Evolutionary conservation across 163 green algal genomes (phyloP).

Genomic region (Prototheca wickerhamii): DNA sequence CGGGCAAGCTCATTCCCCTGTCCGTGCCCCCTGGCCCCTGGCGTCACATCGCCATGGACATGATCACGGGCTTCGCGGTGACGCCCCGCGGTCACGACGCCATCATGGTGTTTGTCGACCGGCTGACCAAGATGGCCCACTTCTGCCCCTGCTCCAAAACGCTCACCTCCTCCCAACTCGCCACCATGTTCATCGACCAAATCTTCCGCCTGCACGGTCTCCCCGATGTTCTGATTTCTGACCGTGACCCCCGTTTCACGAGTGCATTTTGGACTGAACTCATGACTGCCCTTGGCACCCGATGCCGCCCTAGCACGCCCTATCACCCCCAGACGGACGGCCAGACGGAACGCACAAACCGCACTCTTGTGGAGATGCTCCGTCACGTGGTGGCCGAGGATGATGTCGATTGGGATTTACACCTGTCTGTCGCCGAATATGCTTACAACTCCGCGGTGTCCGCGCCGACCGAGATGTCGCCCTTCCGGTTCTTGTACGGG

Average conservation of each 20-base stretch:
- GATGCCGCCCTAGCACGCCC: constrained; percentile 25
- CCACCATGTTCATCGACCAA: constrained; percentile 37
- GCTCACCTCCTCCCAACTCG: constrained; percentile 22
- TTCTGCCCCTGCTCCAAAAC: constrained; percentile 26
- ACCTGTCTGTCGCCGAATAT: constrained; percentile 25
- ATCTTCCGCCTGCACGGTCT: constrained; percentile 38
- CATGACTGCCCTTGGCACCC: constrained; percentile 5
- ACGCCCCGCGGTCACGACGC: constrained; percentile 22
- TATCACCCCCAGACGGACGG: constrained; percentile 55
- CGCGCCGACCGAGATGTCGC: constrained; percentile 12
- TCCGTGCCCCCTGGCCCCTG: constrained; percentile 8
- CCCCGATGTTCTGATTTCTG: constrained; percentile 33
- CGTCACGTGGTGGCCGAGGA: constrained; percentile 18
- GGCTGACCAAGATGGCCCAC: constrained; percentile 41
- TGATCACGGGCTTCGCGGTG: constrained; percentile 20
- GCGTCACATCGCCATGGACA: constrained; percentile 22
- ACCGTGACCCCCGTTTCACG: constrained; percentile 38
- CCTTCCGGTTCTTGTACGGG: constrained; percentile 42
- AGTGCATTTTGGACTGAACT: constrained; percentile 31
- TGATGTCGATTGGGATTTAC: constrained; percentile 30
- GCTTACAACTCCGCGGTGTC: constrained; percentile 28
- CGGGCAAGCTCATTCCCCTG: constrained; percentile 13
- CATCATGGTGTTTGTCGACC: constrained; percentile 49
- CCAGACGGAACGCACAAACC: constrained; percentile 48
- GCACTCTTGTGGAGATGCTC: constrained; percentile 40